phyloP scores from a whole-genome alignment of 768 basidiomycete genomes.

The Roridomyces roridus region DNA sequence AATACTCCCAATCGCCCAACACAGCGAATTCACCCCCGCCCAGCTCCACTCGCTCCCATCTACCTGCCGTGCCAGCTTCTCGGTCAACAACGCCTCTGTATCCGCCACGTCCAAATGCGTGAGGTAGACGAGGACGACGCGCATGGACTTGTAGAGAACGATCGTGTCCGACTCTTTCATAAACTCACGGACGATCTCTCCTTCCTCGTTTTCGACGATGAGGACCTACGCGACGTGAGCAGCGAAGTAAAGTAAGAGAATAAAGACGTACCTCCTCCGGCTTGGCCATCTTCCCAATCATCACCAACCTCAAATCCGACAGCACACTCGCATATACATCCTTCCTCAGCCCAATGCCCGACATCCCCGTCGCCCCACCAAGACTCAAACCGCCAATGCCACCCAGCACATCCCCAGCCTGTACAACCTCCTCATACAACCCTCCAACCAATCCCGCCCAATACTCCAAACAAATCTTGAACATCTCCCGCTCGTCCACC shows the following conservation, averaged over 20 bases:
- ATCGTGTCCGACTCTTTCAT: conserved; percentile 99
- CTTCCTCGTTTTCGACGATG: conserved; percentile 99
- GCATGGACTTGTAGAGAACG: conserved; percentile 99
- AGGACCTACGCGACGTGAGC: conserved; percentile 66
- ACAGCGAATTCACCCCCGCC: conserved; percentile 98
- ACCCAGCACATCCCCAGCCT: conserved; percentile 80
- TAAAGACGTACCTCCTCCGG: conserved; percentile 85
- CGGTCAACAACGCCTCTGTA: conserved; percentile 96
- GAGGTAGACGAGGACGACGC: conserved; percentile 95
- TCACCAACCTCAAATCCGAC: conserved; percentile 90
- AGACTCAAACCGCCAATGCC: conserved; percentile 42
- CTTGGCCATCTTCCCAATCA: conserved; percentile 99
- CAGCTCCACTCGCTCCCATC: conserved; percentile 99
- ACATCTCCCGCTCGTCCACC: conserved; percentile 98
- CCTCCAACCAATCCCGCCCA: conserved; percentile 95
- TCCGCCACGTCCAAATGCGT: conserved; percentile 96
- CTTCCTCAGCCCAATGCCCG: conserved; percentile 83
- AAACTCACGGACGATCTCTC: conserved; percentile 98
- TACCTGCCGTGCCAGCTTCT: conserved; percentile 96
- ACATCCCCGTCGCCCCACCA: conserved; percentile 55
- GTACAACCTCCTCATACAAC: conserved; percentile 94
- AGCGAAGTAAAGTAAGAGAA: neutral
- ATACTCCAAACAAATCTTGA: conserved; percentile 99
- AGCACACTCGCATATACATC: conserved; percentile 95
- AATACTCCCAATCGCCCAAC: conserved; percentile 99